A percentile compares a stretch with the other conserved stretches of the same genome.
These are phyloP conservation scores for Pseudogymnoascus pannorum DNA, from an alignment of 2,329 filamentous ascomycete species.

Conservation along the genomic window DNA sequence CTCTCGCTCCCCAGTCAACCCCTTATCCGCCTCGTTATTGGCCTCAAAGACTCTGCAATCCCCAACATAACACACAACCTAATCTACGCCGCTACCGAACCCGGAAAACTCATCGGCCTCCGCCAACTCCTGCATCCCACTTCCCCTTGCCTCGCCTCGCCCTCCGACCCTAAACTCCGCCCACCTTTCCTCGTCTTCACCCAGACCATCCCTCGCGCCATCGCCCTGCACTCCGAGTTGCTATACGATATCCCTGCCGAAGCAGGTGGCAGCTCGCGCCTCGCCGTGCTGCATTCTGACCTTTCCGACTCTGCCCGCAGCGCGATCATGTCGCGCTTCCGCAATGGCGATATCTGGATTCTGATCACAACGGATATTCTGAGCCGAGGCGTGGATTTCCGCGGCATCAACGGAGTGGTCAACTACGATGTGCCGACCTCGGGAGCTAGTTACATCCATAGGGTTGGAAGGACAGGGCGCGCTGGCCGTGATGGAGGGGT, in stretches of 20 bases:
- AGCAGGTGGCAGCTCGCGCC: conserved; percentile 74
- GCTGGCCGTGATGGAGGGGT: conserved; percentile 82
- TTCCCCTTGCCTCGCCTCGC: conserved; percentile 44
- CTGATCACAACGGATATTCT: conserved; percentile 93
- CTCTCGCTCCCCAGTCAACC: conserved; percentile 32
- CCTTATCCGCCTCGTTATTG: conserved; percentile 82
- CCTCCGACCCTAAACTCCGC: conserved; percentile 42
- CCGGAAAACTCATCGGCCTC: conserved; percentile 85
- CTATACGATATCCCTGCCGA: conserved; percentile 89
- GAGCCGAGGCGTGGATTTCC: conserved; percentile 87
- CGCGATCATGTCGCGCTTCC: conserved; percentile 80
- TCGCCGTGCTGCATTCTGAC: conserved; percentile 85
- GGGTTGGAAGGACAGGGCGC: conserved; percentile 82
- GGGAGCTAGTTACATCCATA: conserved; percentile 84
- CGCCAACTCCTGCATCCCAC: conserved; percentile 81
- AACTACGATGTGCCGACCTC: conserved; percentile 97
- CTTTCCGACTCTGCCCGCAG: conserved; percentile 70
- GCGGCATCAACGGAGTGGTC: conserved; percentile 89
- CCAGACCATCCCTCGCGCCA: conserved; percentile 86
- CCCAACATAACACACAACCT: conserved; percentile 87
- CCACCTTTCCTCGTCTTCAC: conserved; percentile 94
- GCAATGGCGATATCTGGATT: conserved; percentile 89
- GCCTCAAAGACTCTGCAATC: conserved; percentile 89
- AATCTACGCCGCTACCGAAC: conserved; percentile 84
- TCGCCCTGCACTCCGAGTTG: conserved; percentile 80